These are phyloP conservation scores for Trichoderma erinaceum DNA, from an alignment of 495 filamentous ascomycete species.

Conservation along the genomic window DNA sequence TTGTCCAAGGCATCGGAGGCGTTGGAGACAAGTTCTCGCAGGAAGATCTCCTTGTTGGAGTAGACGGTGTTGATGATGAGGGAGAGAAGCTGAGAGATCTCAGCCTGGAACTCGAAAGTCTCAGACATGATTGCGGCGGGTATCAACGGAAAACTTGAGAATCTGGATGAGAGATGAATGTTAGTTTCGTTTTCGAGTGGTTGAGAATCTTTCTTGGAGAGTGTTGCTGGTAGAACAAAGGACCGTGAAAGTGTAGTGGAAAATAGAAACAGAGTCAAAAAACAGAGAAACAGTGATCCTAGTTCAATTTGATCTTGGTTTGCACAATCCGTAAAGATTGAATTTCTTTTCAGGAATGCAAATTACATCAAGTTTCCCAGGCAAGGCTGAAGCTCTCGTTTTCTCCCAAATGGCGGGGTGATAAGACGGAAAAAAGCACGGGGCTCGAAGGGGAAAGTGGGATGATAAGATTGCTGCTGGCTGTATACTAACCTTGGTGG, in stretches of 20 bases:
- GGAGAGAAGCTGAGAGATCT: slow-evolving; percentile 98
- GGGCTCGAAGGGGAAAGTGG: neutral
- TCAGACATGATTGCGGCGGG: slow-evolving; percentile 65
- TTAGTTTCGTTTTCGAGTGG: slow-evolving; percentile 2
- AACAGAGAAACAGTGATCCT: too few relatives aligned
- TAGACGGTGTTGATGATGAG: slow-evolving; percentile 99
- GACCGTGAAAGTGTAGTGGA: neutral
- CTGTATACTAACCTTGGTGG: slow-evolving; percentile 10
- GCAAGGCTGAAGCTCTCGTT: neutral
- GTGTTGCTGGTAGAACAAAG: neutral
- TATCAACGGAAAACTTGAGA: slow-evolving; percentile 20
- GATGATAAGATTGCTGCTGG: neutral
- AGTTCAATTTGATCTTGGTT: too few relatives aligned
- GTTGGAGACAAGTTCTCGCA: slow-evolving; percentile 96
- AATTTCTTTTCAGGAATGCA: neutral
- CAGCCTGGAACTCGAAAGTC: slow-evolving; percentile 99
- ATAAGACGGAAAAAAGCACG: slow-evolving; percentile 1
- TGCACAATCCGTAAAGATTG: too few relatives aligned
- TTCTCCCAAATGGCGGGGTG: slow-evolving; percentile 5
- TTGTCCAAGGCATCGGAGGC: slow-evolving; percentile 98
- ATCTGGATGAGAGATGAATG: neutral
- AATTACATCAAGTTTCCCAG: neutral
- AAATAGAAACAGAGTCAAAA: too few relatives aligned
- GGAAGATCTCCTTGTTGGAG: slow-evolving; percentile 99
- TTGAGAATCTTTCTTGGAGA: neutral